Evolutionary conservation across 768 basidiomycete species (phyloP).

Genomic region (Sporobolomyces pararoseus): DNA sequence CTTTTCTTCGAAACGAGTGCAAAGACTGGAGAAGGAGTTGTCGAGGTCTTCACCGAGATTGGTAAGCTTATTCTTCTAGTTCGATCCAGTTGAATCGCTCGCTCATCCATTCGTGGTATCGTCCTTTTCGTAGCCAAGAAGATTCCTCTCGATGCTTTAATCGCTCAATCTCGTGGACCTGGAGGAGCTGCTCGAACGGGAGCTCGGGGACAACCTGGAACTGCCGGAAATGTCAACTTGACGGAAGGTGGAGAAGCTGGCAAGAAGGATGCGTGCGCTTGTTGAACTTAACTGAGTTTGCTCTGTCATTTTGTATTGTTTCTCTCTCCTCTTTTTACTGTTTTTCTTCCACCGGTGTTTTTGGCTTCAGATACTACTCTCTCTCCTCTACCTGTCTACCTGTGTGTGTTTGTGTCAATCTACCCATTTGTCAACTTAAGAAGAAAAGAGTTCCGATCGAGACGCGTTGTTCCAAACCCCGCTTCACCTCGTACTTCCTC

Average conservation of each 20-base stretch:
- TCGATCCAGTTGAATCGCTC: not conserved
- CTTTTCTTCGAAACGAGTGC: slow-evolving; percentile 97
- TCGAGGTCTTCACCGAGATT: slow-evolving; percentile 97
- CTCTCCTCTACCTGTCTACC: not conserved
- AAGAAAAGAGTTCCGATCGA: no score
- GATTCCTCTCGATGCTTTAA: slow-evolving; percentile 87
- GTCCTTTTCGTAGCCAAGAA: slow-evolving; percentile 61
- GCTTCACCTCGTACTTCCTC: not conserved
- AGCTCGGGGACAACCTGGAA: slow-evolving; percentile 54
- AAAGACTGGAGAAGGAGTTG: slow-evolving; percentile 91
- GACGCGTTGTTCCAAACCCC: not conserved
- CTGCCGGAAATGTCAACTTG: slow-evolving; percentile 55
- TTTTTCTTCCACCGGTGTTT: not conserved
- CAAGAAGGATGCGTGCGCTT: slow-evolving; percentile 49
- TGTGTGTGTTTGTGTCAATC: not conserved
- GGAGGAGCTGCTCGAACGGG: slow-evolving; percentile 37
- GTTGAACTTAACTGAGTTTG: slow-evolving; percentile 26
- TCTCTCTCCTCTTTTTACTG: not conserved
- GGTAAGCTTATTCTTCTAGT: slow-evolving; percentile 56
- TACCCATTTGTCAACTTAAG: not conserved
- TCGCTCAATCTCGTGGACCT: slow-evolving; percentile 62
- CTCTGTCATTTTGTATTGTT: not conserved
- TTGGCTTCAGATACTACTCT: not conserved
- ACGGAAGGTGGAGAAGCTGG: slow-evolving; percentile 46
- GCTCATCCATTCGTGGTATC: not conserved